Base-by-base conservation (phyloP, 2,329 filamentous ascomycete species). In the Pseudogymnoascus sp. region DNA sequence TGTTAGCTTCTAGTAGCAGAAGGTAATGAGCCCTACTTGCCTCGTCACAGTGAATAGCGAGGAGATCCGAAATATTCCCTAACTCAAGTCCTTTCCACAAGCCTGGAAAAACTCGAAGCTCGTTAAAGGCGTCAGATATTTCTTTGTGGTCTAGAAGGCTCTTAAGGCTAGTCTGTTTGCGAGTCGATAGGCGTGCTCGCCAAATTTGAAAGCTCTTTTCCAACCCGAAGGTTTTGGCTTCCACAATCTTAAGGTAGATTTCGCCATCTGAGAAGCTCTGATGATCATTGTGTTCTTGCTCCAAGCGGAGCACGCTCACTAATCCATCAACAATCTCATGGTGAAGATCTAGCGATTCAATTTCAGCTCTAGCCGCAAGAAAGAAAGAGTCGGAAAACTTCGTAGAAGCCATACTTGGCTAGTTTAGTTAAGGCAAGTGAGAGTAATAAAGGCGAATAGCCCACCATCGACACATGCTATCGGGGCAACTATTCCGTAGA, bases 11-110 rank as follows among this genome's bases (percentile, higher is more conserved):
- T 6, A 41, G 38, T 41, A 38, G 5, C 18, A 19, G 38, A 21
- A 21, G 10, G 38, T 19, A 13, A 41, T 21, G 2, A 41, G 38
- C 38, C 18, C 9, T 41, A 41, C 38, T 41, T 59, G 58, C 61
- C 41, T 62, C 57, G 18, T 62, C 28, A 30, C 41, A 61, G 35
- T 35, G n/a, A 13, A 61, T 15, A 39, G 59, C 61, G 13, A 63
- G 13, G 5, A 59, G 39, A 18, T 12, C 23, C 13, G 9, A 19
- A 19, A 39, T 12, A 37, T 62, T 62, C 0, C 61, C 61, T 18
- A 62, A 45, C n/a, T 62, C 52, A 12, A 62, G 38, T 2, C 58
- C 30, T 37, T 12, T 33, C 37, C 23, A 58, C 15, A 62, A 30
- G 10, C 58, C 55, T 12, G 61, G 58, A 18, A 60, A 60, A 12